Evolutionary conservation across 1,139 yeast genomes (phyloP), one percentile per base, ranked within the genome.

Genomic region (Geotrichum restrictum): DNA sequence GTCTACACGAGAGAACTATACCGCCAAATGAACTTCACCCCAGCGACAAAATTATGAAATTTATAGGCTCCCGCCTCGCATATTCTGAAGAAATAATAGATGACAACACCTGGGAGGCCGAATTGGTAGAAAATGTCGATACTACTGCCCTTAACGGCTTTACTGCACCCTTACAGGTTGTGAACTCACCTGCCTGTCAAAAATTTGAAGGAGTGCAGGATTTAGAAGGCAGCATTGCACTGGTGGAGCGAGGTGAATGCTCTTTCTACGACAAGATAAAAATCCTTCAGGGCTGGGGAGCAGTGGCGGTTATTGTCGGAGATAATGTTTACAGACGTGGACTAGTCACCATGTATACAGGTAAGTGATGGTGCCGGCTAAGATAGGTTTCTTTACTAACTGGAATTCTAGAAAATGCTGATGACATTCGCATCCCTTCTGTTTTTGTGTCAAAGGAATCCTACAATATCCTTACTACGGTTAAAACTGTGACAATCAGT

Each of bases 261-360:
- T 64, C 70, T 24, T 69, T 72, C 50, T 69, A 65, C 54, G 66
- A 64, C 13, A 73, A 73, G 56, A 66, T 72, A n/a, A 59, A 64
- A 51, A 60, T 61, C 32, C 59, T 73, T 48, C 75, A 73, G 58
- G 56, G 57, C 8, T 62, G 66, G 59, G 75, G 76, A 21, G 76
- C 75, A 8, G 57, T 54, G 3, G 76, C 73, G n/a, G 75, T 72
- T 34, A 61, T 73, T 43, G 71, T 73, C 6, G 74, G 74, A 19
- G 74, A 72, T 56, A 66, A 69, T 50, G 60, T 61, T 38, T 60
- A 65, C 40, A 61, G 64, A 19, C 60, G 68, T n/a, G 69, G 70
- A 1, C 55, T 69, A 46, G 64, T 70, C 21, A 69, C 73, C 29
- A 71, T 69, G 73, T 69, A 64, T 56, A 64, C 72, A 10, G 45